Evolutionary conservation across 78 protist genomes (phyloP).

Genomic region (Monocercomonoides exilis): DNA sequence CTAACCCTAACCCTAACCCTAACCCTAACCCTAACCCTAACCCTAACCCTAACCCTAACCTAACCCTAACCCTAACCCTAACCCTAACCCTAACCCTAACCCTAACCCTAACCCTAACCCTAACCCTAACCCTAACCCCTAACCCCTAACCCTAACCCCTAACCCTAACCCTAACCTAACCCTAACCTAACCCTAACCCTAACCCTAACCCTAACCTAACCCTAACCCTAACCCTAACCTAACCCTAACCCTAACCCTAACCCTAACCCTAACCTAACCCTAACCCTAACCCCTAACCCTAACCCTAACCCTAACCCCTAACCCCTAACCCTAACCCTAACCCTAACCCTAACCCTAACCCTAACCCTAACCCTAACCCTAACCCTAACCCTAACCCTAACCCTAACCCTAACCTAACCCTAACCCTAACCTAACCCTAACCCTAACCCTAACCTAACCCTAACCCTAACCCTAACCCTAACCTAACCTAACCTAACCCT

Average conservation of each 20-base stretch:
- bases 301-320: slow-evolving; percentile 21
- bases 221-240: slow-evolving; percentile 3
- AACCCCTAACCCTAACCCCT: neutral
- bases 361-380: slow-evolving; percentile 10
- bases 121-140: slow-evolving; percentile 7
- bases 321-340: slow-evolving; percentile 22
- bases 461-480: slow-evolving; percentile 12
- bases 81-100: slow-evolving; percentile 2
- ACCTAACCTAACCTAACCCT: neutral
- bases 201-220: neutral
- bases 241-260: neutral
- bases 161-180: neutral
- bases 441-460: slow-evolving; percentile 9
- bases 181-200: neutral
- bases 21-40: neutral
- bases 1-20: neutral
- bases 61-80: neutral
- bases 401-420: slow-evolving; percentile 23
- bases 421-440: neutral
- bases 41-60: neutral
- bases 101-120: slow-evolving; percentile 7
- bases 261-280: neutral
- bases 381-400: slow-evolving; percentile 25
- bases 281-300: slow-evolving; percentile 2
- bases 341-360: slow-evolving; percentile 26